Evolutionary conservation across 2,329 filamentous ascomycete genomes (phyloP).

Genomic region (Didymella lethalis): DNA sequence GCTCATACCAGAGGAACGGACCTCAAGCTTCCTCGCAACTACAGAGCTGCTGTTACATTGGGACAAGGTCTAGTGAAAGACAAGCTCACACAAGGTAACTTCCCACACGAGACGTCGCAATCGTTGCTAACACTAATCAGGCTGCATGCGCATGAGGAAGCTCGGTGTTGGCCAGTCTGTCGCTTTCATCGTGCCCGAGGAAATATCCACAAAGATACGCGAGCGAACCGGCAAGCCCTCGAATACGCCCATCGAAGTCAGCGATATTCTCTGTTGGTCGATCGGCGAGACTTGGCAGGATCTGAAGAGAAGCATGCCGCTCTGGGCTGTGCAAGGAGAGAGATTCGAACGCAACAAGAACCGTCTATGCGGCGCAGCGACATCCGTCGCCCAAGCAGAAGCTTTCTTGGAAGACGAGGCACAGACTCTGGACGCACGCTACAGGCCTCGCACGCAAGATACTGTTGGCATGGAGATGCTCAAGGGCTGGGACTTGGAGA

Average conservation of each 20-base stretch:
- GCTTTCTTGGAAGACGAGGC: constrained; percentile 65
- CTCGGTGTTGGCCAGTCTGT: constrained; percentile 73
- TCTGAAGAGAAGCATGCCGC: constrained; percentile 58
- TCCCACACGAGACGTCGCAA: constrained; percentile 51
- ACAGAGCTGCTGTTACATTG: constrained; percentile 72
- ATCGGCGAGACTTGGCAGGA: constrained; percentile 66
- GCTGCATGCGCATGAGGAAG: constrained; percentile 59
- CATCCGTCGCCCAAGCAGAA: constrained; percentile 43
- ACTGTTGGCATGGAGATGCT: neutral
- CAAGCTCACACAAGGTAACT: constrained; percentile 67
- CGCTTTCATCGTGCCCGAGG: constrained; percentile 65
- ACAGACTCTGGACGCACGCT: constrained; percentile 61
- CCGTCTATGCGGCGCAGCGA: constrained; percentile 42
- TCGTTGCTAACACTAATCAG: too few relatives aligned
- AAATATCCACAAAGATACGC: constrained; percentile 65
- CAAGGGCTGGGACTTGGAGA: constrained; percentile 25
- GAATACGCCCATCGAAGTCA: constrained; percentile 53
- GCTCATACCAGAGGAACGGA: constrained; percentile 75
- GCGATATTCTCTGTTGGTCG: constrained; percentile 67
- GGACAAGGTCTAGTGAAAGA: constrained; percentile 73
- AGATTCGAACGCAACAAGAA: constrained; percentile 57
- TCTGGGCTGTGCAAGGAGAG: constrained; percentile 69
- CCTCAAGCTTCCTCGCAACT: constrained; percentile 65
- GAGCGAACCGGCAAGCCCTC: constrained; percentile 23
- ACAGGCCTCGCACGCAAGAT: constrained; percentile 50